A percentile compares a stretch with the other conserved stretches of the same genome.
Evolutionary conservation across 106 monocot species (phyloP).

Genomic region (Triglochin maritima): DNA sequence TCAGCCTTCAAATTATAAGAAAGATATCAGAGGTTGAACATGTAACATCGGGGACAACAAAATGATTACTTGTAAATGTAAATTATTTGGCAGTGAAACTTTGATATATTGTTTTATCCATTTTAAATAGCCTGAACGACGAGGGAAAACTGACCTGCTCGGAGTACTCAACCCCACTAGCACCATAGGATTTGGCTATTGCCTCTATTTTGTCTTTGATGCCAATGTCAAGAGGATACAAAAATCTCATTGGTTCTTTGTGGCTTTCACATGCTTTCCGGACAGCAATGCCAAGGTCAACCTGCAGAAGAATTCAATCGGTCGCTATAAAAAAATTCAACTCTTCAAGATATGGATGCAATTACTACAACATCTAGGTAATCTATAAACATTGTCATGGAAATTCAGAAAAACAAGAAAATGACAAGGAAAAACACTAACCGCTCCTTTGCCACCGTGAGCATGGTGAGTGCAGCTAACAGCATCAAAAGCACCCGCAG

Average conservation of each 20-base stretch:
- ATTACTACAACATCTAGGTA: no score
- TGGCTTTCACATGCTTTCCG: conserved; percentile 83
- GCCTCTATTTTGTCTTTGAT: conserved; percentile 95
- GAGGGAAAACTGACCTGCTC: conserved; percentile 47
- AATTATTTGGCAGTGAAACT: no score
- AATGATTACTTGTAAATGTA: neutral
- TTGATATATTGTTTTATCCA: no score
- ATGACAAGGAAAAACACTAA: conserved; percentile 17
- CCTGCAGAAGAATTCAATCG: conserved; percentile 27
- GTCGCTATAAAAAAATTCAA: no score
- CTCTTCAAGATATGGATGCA: no score
- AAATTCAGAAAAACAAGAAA: no score
- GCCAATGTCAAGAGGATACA: conserved; percentile 70
- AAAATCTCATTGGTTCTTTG: conserved; percentile 46
- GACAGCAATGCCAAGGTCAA: conserved; percentile 93
- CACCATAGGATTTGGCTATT: conserved; percentile 92
- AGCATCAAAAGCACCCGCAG: conserved; percentile 96
- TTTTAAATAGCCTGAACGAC: no score
- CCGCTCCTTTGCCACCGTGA: conserved; percentile 96
- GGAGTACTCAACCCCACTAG: conserved; percentile 85
- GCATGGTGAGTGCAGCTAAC: conserved; percentile 94
- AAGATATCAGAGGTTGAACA: neutral
- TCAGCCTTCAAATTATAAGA: conserved; percentile 42
- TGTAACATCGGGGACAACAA: neutral
- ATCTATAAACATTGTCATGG: no score